These are phyloP conservation scores for Rhizopus sp. DNA, from an alignment of 371 early-diverging fungal species.

Conservation along the genomic window DNA sequence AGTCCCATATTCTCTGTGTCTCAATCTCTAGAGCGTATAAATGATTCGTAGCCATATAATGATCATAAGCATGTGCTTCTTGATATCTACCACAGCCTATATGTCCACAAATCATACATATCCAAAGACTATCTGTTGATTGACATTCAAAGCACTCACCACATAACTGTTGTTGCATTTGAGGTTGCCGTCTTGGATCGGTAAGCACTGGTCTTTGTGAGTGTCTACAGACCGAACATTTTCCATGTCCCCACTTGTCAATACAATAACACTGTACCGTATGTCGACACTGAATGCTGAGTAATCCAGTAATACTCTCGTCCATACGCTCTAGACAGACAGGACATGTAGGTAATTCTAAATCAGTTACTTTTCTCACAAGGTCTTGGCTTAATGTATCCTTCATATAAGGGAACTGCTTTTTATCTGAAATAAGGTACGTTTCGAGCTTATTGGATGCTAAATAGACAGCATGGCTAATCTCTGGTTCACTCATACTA, in stretches of 20 bases:
- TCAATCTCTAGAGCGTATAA: slow-evolving; percentile 89
- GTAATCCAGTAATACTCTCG: slow-evolving; percentile 77
- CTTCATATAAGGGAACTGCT: slow-evolving; percentile 61
- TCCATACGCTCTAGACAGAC: slow-evolving; percentile 96
- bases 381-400: slow-evolving; percentile 31
- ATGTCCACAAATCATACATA: slow-evolving; percentile 93
- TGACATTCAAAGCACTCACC: slow-evolving; percentile 77
- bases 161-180: slow-evolving; percentile 7
- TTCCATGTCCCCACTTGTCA: slow-evolving; percentile 87
- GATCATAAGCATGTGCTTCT: slow-evolving; percentile 84
- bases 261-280: slow-evolving; percentile 91
- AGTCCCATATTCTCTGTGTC: slow-evolving; percentile 97
- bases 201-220: slow-evolving; percentile 54
- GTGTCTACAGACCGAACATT: slow-evolving; percentile 92
- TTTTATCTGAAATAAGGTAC: slow-evolving; percentile 49
- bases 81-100: slow-evolving; percentile 84
- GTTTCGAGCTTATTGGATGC: slow-evolving; percentile 61
- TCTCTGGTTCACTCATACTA: slow-evolving; percentile 81
- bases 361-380: neutral
- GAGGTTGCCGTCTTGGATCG: slow-evolving; percentile 21
- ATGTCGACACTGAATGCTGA: slow-evolving; percentile 92
- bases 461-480: slow-evolving; percentile 78
- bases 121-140: slow-evolving; percentile 83
- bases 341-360: slow-evolving; percentile 92
- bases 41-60: slow-evolving; percentile 80